Base-by-base conservation (phyloP, 257 asterid species). In the Nicotiana sylvestris region DNA sequence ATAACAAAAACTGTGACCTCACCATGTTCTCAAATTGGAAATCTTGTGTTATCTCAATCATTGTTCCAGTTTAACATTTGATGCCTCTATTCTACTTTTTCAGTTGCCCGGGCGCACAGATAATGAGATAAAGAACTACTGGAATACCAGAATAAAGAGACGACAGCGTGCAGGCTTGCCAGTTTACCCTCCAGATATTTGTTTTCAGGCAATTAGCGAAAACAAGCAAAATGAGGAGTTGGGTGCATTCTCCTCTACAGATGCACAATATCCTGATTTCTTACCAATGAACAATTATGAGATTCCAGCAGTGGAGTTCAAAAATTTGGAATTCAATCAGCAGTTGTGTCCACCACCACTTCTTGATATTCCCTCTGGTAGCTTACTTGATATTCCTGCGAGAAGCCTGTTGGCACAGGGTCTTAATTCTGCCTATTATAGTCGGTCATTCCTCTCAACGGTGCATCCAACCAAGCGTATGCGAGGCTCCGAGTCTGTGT, bases 81-180 rank as follows among this genome's bases (percentile, higher is more conserved):
- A 76, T 8, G 17, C 4, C 64, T 16, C 46, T 76, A 16, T 76
- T 76, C 61, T 80, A 39, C 72, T 62, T 66, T 58, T 81, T 56
- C 84, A 91, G 94, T 85, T 91, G 66, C 94, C 94, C 35, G 94
- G 94, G 37, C 90, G 94, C 33, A 91, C 94, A 25, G 94, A 91
- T 81, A 91, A 91, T 15, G 94, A 91, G 88, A 91, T 91, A 58
- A 91, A 91, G 78, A 91, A 91, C 81, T 91, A 86, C 85, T 91
- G 94, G 94, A 89, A 91, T 84, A 91, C 95, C 12, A 85, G 95
- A 83, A 87, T 84, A 83, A 91, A 91, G 84, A 89, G 93, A 86
- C 81, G 87, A 39, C 90, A 87, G 67, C 91, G 95, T 27, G 88
- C 88, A 17, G 95, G 93, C 69, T 68, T 89, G 82, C 93, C 95